Base-by-base conservation (phyloP, 345 rosid species). In the Aurinia saxatilis region DNA sequence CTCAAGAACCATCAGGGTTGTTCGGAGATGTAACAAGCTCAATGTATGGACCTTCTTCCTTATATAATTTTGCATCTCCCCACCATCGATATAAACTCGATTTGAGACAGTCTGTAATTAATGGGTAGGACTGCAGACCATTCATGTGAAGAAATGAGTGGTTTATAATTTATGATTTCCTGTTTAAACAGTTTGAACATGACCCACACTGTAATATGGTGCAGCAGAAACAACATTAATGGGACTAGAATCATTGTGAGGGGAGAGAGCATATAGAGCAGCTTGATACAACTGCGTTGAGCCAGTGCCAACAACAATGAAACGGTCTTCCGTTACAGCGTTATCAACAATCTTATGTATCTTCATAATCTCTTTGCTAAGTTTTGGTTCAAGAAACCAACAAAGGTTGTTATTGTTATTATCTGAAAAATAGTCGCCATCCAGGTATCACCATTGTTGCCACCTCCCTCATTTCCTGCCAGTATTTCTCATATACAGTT, bases 351-450 rank as follows among this genome's bases (percentile, higher is more conserved):
- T 55, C 15, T 51, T 65, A 57, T 92, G 98, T 18, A 92, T 73
- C 64, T 91, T 75, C 10, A 76, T 65, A 14, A 92, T 73, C 74
- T 92, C 80, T 34, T 69, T 65, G 1, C 81, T 81, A 59, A 92
- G 81, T 34, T 83, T 84, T 7, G 91, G 90, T 59, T 86, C 96
- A 72, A 92, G 71, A 71, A 89, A 92, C 98, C 97, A 92, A 83
- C 98, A 92, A 3, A 82, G 68, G 53, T 78, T 78, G 16, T 63
- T 60, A 14, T 71, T 51, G 62, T 39, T 21, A 19, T 71, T 51
- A 31, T 89, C 95, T 1, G 98, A 92, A 58, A 92, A 83, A 61
- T 92, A 92, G 73, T 95, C 89, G 96, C 97, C 97, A 92, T 17
- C 95, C 95, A 5, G 81, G 82, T 58, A 89, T 89, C 72, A 87